phyloP scores from a whole-genome alignment of 768 basidiomycete genomes.

The Megacollybia marginata region DNA sequence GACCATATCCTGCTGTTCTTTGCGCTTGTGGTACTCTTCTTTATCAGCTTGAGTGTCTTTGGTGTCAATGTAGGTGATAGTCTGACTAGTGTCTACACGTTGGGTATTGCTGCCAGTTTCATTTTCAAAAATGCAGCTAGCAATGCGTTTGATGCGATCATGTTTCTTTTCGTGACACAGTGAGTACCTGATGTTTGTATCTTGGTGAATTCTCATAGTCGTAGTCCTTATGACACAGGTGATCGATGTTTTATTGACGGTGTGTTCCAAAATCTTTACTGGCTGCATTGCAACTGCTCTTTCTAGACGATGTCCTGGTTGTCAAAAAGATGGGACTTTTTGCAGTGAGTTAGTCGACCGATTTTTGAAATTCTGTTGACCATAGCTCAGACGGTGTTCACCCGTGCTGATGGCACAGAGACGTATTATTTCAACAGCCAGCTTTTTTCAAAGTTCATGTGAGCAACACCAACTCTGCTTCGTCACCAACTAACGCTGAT shows the following conservation, averaged over 20 bases:
- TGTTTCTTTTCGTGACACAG: conserved; percentile 82
- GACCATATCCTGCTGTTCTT: conserved; percentile 58
- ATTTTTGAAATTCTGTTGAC: background rate
- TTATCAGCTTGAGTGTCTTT: conserved; percentile 69
- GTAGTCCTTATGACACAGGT: conserved; percentile 73
- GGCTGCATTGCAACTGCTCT: background rate
- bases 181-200: conserved; percentile 25
- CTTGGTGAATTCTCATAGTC: conserved; percentile 7
- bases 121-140: conserved; percentile 73
- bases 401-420: conserved; percentile 67
- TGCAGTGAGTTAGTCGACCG: conserved; percentile 34
- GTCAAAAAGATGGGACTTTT: conserved; percentile 81
- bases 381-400: conserved; percentile 50
- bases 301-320: conserved; percentile 54
- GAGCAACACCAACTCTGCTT: conserved; percentile 13
- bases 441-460: conserved; percentile 72
- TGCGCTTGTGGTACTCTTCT: conserved; percentile 58
- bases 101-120: conserved; percentile 70
- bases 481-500: conserved; percentile 1
- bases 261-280: conserved; percentile 15
- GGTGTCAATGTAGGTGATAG: conserved; percentile 58
- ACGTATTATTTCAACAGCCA: conserved; percentile 80
- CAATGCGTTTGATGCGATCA: conserved; percentile 69
- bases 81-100: conserved; percentile 64
- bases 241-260: conserved; percentile 74